phyloP scores from a whole-genome alignment of 2,329 filamentous ascomycete genomes.

The Dactylellina leptospora region DNA sequence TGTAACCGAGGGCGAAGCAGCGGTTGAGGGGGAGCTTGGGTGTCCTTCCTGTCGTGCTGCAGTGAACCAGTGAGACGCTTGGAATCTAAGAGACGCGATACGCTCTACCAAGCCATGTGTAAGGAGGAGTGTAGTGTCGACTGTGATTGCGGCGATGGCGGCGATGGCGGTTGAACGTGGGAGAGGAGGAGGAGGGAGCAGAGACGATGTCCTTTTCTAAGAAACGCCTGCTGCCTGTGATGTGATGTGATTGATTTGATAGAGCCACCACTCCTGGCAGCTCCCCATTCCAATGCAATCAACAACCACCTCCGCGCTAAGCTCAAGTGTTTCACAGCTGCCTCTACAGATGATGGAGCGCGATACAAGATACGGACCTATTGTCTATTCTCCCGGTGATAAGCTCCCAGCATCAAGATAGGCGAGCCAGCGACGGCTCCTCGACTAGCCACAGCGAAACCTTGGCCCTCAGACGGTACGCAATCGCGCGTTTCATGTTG shows the following conservation, averaged over 20 bases:
- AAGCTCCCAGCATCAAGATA: no score
- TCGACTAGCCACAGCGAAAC: slow-evolving; percentile 4
- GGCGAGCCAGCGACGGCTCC: neutral
- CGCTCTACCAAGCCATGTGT: neutral
- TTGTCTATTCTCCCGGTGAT: neutral
- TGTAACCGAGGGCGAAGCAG: slow-evolving; percentile 45
- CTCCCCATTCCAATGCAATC: slow-evolving; percentile 25
- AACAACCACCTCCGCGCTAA: neutral
- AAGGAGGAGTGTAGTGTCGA: neutral
- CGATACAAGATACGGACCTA: no score
- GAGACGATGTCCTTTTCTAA: slow-evolving; percentile 23
- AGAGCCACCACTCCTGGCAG: slow-evolving; percentile 41
- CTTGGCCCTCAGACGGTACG: slow-evolving; percentile 25
- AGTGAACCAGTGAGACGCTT: slow-evolving; percentile 3
- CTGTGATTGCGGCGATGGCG: neutral
- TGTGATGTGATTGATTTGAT: slow-evolving; percentile 23
- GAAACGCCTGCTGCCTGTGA: slow-evolving; percentile 23
- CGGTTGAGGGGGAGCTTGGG: slow-evolving; percentile 17
- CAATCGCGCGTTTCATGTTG: slow-evolving; percentile 48
- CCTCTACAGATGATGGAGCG: no score
- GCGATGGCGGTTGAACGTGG: slow-evolving; percentile 2
- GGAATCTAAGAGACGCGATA: slow-evolving; percentile 23
- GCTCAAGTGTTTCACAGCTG: neutral
- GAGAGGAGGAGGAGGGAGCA: slow-evolving; percentile 11
- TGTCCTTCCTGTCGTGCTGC: slow-evolving; percentile 13